A percentile compares a stretch with the other conserved stretches of the same genome.
Conservation (phyloP, 768 basidiomycete genomes). For the Calvatia gigantea region DNA sequence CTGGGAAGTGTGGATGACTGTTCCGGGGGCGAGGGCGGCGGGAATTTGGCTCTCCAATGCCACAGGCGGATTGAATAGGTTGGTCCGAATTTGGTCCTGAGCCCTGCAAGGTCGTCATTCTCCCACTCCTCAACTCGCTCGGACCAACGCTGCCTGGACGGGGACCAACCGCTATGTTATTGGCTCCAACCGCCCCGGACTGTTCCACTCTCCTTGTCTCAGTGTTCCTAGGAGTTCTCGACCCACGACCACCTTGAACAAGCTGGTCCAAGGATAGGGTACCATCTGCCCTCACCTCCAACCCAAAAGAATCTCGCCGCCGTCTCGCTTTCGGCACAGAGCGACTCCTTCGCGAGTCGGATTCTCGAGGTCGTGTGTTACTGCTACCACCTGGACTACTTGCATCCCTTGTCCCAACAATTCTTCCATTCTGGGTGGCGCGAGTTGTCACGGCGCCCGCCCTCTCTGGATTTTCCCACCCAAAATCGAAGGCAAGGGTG, state of each 20-base stretch:
- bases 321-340: background rate
- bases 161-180: no score
- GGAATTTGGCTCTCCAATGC: no score
- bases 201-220: background rate
- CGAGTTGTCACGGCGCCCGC: background rate
- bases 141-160: no score
- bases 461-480: background rate
- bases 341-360: background rate
- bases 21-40: no score
- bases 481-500: background rate
- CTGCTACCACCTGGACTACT: background rate
- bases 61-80: no score
- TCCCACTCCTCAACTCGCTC: no score
- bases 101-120: no score
- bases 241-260: background rate
- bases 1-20: no score
- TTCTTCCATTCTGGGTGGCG: background rate
- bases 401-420: background rate
- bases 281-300: background rate
- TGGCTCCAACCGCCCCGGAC: background rate
- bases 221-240: background rate
- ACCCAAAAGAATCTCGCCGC: conserved; percentile 4
- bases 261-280: background rate
- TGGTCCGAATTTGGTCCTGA: no score
- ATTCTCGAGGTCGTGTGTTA: background rate